Conservation (phyloP, 139 green algal genomes). For the Asterochloris sp. region DNA sequence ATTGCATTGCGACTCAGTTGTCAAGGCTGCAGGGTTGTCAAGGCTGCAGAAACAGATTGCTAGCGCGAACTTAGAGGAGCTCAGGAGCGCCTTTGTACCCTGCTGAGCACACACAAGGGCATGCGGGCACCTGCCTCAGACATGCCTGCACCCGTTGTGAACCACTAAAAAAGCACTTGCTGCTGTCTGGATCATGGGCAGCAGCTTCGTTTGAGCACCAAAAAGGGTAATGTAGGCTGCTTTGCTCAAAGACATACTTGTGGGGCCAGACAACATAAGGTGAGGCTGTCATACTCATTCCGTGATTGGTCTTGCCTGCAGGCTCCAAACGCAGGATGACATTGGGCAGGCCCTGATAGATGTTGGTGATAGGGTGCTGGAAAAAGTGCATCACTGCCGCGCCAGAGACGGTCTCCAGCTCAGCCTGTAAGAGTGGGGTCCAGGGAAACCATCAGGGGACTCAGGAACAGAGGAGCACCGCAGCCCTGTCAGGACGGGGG, state of each 20-base stretch:
- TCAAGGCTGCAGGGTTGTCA: not conserved
- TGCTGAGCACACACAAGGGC: not conserved
- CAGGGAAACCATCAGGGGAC: not conserved
- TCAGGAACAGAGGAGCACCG: too few species aligned
- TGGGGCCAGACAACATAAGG: too few species aligned
- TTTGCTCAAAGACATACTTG: too few species aligned
- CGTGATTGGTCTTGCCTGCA: too few species aligned
- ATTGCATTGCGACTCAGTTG: not conserved
- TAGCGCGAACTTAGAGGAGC: not conserved
- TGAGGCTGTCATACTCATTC: too few species aligned
- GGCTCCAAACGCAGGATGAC: slow-evolving; percentile 31
- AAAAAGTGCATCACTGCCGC: slow-evolving; percentile 44
- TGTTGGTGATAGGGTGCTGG: slow-evolving; percentile 51
- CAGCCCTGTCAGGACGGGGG: not conserved
- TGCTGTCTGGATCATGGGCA: too few species aligned
- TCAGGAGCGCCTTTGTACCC: not conserved
- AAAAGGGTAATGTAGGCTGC: too few species aligned
- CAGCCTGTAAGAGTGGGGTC: slow-evolving; percentile 2
- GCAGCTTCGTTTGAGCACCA: too few species aligned
- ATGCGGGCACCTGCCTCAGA: too few species aligned
- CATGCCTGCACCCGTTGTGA: too few species aligned
- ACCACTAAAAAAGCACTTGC: too few species aligned
- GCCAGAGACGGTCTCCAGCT: slow-evolving; percentile 3
- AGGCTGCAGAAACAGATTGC: not conserved
- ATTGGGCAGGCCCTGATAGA: slow-evolving; percentile 59